A percentile compares a stretch with the other conserved stretches of the same genome.
These are phyloP conservation scores for Ogataea allantospora DNA, from an alignment of 805 yeast genomes.

Conservation along the genomic window DNA sequence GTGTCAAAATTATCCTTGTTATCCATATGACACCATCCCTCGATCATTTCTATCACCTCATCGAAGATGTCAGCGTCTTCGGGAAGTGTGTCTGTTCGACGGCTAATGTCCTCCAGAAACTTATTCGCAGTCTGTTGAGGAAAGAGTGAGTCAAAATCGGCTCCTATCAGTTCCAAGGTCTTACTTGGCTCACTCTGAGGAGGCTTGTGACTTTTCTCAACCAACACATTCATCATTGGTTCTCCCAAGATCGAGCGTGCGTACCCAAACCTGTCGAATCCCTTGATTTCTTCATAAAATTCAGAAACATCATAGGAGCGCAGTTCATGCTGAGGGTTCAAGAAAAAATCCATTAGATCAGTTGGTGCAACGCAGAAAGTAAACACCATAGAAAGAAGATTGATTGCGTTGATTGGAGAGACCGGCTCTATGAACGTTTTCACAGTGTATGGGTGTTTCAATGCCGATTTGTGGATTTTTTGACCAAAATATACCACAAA, in stretches of 20 bases:
- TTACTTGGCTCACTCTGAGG: neutral
- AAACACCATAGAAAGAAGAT: conserved; percentile 29
- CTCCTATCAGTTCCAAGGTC: neutral
- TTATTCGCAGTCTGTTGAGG: conserved; percentile 18
- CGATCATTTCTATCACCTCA: conserved; percentile 32
- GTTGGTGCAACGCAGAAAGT: conserved; percentile 28
- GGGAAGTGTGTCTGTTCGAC: conserved; percentile 21
- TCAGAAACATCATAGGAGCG: conserved; percentile 30
- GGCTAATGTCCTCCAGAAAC: conserved; percentile 19
- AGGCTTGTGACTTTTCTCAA: conserved; percentile 5
- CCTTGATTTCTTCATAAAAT: conserved; percentile 26
- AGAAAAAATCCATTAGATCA: conserved; percentile 19
- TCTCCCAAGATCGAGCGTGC: conserved; percentile 25
- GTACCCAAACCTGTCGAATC: conserved; percentile 27
- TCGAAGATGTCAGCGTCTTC: conserved; percentile 29
- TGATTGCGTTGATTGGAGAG: conserved; percentile 29
- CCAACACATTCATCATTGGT: conserved; percentile 21
- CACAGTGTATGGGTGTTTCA: conserved; percentile 27
- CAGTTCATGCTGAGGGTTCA: conserved; percentile 23
- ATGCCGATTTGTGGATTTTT: conserved; percentile 28
- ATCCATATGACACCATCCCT: conserved; percentile 26
- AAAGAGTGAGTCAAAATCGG: conserved; percentile 7
- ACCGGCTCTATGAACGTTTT: conserved; percentile 27
- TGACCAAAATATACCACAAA: conserved; percentile 29
- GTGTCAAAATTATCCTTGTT: conserved; percentile 14